Base-by-base conservation (phyloP, 2,329 filamentous ascomycete genomes). In the Cladosporium sp. region DNA sequence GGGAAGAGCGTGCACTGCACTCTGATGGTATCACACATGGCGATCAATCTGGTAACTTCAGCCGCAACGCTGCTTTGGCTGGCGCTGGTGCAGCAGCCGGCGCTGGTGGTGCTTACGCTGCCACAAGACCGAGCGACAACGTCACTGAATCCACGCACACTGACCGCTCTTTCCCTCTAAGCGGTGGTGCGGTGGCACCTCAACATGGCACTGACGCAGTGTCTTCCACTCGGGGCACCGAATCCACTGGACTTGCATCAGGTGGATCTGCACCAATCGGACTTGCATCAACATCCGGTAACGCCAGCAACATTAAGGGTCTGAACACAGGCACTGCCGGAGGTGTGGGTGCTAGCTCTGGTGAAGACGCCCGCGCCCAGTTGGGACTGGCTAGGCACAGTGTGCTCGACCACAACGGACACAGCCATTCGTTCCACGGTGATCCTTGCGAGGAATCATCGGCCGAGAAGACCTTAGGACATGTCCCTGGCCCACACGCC, bases 11-110 rank as follows among this genome's bases (percentile, higher is more conserved):
- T 6, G 49, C 55, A 22, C 22, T 54, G 7, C 19, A 17, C 6
- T 42, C 45, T 5, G 49, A 51, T 14, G 55, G 54, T 8, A 58
- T 51, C 22, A 43, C 45, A 12, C 15, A 11, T 15, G 15, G 37
- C 3, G 22, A 15, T 30, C 19, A 39, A 19, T 25, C 19, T 3
- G 22, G 42, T 5, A 47, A 47, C 12, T 30, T 59, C n/a, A 49
- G 55, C 17, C 61, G 59, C 7, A 61, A 66, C 39, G 57, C 59
- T 19, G 62, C 54, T 5, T 20, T 58, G 30, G 20, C 64, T 19
- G 64, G 70, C n/a, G 70, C 71, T 39, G 69, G 66, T 38, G 72
- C 70, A 34, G 71, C 67, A 22, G 67, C 65, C 47, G 65, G 60
- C 17, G 59, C 61, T 45, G 58, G 58, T 20, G 63, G 62, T 22